Conservation (phyloP, 2,329 filamentous ascomycete genomes). For the Dryadomyces quercus-mongolicae region DNA sequence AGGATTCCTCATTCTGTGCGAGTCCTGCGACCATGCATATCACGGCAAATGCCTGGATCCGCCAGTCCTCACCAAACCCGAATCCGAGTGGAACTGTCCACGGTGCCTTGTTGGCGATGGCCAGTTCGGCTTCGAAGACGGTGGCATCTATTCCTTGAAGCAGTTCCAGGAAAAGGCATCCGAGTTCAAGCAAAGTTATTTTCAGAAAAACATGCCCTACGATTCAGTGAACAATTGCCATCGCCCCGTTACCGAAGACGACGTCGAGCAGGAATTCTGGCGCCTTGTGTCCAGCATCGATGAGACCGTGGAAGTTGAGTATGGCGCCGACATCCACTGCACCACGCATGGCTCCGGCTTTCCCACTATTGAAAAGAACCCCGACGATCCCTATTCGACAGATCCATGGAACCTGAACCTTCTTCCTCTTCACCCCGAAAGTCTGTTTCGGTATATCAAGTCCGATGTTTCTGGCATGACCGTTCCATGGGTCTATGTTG, state of each 20-base stretch:
- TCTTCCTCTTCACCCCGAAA: slow-evolving; percentile 79
- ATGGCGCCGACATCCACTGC: slow-evolving; percentile 94
- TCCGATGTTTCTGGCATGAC: slow-evolving; percentile 99
- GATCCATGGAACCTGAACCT: slow-evolving; percentile 96
- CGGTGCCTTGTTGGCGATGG: slow-evolving; percentile 91
- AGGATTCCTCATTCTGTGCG: slow-evolving; percentile 64
- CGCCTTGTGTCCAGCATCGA: slow-evolving; percentile 84
- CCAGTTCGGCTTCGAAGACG: slow-evolving; percentile 95
- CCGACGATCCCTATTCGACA: slow-evolving; percentile 72
- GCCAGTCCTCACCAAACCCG: slow-evolving; percentile 62
- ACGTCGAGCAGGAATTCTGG: slow-evolving; percentile 96
- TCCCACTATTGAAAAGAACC: slow-evolving; percentile 84
- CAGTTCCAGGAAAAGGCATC: slow-evolving; percentile 95
- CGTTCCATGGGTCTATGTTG: slow-evolving; percentile 96
- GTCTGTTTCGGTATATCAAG: slow-evolving; percentile 93
- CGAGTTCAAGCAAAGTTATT: slow-evolving; percentile 90
- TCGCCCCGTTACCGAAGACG: slow-evolving; percentile 78
- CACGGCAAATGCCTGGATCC: slow-evolving; percentile 86
- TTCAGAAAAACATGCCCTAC: slow-evolving; percentile 78
- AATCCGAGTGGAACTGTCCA: slow-evolving; percentile 91
- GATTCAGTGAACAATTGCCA: slow-evolving; percentile 74
- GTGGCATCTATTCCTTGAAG: slow-evolving; percentile 85
- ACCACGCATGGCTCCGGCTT: slow-evolving; percentile 97
- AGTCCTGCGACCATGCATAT: slow-evolving; percentile 81
- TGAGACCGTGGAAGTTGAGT: slow-evolving; percentile 94